Base-by-base conservation (phyloP, 2,329 filamentous ascomycete species). In the Pseudocercospora vitis region DNA sequence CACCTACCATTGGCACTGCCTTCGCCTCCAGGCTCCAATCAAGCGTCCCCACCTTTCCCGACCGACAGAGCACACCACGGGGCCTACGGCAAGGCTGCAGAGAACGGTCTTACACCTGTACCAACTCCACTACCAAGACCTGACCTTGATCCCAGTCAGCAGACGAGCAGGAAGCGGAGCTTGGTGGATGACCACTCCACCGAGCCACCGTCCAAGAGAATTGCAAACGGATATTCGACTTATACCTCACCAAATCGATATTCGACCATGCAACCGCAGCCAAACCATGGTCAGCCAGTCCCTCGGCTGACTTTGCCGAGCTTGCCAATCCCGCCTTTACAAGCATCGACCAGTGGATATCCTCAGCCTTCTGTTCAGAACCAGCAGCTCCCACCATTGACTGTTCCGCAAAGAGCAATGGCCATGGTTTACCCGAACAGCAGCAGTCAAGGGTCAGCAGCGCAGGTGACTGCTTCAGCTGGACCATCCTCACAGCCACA, bases 351-450 rank as follows among this genome's bases (percentile, higher is more conserved):
- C 18, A 42, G 50, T 42, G 71, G 53, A 66, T 63, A 55, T 21
- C 14, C 42, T 16, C 52, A 51, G 33, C 31, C 56, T n/a, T 8
- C 53, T 4, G 52, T 32, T 1, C 61, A 64, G 28, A 46, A 46
- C 33, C 65, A 66, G 28, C 84, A 86, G 18, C 74, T 88, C 7
- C 84, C 86, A 11, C 81, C 85, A 2, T 70, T 88, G 12, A 80
- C 80, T 11, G 74, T 80, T 9, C 83, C 88, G 45, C 82, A 62
- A 11, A 58, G 66, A 48, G 58, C 89, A 7, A 91, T 95, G 85
- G 81, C 87, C 5, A 83, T 87, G 14, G 86, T 91, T 1, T 96
- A 88, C 68, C 79, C 84, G 26, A 79, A 79, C 8, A 75, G 83
- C 1, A 73, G 74, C 24, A 76, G 75, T 46, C 83, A 78, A 76